Evolutionary conservation across 306 rosid species (phyloP).

Genomic region (Carpinus fangiana): DNA sequence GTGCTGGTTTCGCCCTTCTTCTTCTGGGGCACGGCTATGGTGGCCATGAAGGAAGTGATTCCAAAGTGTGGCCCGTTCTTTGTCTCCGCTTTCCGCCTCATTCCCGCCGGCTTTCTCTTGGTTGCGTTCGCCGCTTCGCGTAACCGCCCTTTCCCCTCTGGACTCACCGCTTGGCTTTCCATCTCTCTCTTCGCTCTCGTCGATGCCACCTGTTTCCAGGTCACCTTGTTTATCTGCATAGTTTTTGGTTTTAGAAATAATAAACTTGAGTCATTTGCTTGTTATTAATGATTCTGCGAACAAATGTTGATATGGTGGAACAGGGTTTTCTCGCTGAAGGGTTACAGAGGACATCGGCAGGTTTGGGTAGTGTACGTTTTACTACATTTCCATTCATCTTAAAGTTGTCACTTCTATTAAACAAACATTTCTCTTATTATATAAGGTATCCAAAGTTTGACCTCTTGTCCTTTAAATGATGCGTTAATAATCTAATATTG

Average conservation of each 20-base stretch:
- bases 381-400: neutral
- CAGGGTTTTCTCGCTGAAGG: conserved; percentile 95
- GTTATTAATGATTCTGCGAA: neutral
- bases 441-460: neutral
- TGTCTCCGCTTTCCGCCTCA: conserved; percentile 77
- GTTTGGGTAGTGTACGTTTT: conserved; percentile 87
- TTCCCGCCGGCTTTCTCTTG: conserved; percentile 89
- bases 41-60: conserved; percentile 91
- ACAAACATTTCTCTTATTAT: neutral
- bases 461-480: neutral
- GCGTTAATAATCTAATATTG: neutral
- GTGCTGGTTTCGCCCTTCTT: conserved; percentile 91
- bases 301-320: conserved; percentile 6
- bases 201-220: conserved; percentile 89
- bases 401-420: neutral
- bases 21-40: conserved; percentile 99
- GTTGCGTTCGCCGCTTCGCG: conserved; percentile 73
- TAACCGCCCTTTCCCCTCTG: conserved; percentile 70
- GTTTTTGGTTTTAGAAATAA: neutral
- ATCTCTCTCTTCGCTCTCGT: conserved; percentile 72
- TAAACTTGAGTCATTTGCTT: neutral
- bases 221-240: neutral
- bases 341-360: conserved; percentile 84
- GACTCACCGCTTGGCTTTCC: conserved; percentile 80
- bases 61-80: conserved; percentile 83